These are phyloP conservation scores for Ceratocystis cacaofunesta DNA, from an alignment of 2,329 filamentous ascomycete species.

Conservation along the genomic window DNA sequence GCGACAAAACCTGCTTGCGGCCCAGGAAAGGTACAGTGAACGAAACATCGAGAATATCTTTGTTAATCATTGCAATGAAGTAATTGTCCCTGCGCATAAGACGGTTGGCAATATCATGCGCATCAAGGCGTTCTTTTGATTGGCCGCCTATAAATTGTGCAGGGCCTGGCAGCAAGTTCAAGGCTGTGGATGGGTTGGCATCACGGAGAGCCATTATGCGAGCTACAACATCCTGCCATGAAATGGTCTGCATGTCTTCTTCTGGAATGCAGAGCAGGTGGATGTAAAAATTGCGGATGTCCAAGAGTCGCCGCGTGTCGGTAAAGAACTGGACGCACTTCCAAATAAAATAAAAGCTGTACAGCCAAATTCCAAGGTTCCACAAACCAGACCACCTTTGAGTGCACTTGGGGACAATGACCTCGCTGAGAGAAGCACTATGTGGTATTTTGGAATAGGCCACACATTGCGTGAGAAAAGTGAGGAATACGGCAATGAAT, in stretches of 20 bases:
- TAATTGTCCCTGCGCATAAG: slow-evolving; percentile 97
- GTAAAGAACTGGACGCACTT: slow-evolving; percentile 60
- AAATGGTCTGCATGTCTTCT: slow-evolving; percentile 81
- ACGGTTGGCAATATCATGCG: slow-evolving; percentile 91
- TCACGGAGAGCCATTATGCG: slow-evolving; percentile 74
- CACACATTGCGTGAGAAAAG: slow-evolving; percentile 73
- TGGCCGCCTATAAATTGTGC: slow-evolving; percentile 58
- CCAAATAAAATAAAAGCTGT: slow-evolving; percentile 72
- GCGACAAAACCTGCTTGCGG: slow-evolving; percentile 69
- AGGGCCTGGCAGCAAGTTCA: slow-evolving; percentile 36
- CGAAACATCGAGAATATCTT: slow-evolving; percentile 79
- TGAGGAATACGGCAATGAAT: slow-evolving; percentile 70
- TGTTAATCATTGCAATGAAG: slow-evolving; percentile 92
- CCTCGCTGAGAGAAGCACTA: slow-evolving; percentile 39
- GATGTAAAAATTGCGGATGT: slow-evolving; percentile 75
- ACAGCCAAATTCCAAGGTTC: slow-evolving; percentile 69
- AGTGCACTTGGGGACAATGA: slow-evolving; percentile 60
- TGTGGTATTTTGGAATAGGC: slow-evolving; percentile 62
- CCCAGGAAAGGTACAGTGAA: slow-evolving; percentile 72
- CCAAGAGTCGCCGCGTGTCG: slow-evolving; percentile 55
- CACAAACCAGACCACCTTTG: slow-evolving; percentile 57
- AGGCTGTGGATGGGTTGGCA: slow-evolving; percentile 66
- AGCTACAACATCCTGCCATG: slow-evolving; percentile 81
- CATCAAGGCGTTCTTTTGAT: slow-evolving; percentile 86
- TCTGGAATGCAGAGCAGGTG: slow-evolving; percentile 68